phyloP scores from a whole-genome alignment of 768 basidiomycete species.

The Russula emetica region DNA sequence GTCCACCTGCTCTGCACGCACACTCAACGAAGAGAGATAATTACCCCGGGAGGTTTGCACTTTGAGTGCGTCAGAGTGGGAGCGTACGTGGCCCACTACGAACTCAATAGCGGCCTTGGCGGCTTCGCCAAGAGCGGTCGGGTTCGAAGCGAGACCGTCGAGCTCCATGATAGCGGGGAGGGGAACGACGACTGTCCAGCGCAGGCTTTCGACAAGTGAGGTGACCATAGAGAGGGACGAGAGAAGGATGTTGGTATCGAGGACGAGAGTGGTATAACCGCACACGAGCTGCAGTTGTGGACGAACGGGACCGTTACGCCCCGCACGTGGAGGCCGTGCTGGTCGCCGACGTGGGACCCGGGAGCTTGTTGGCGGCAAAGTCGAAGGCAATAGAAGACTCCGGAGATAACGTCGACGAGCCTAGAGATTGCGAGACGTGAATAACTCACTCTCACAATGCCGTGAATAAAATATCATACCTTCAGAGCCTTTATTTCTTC shows the following conservation, averaged over 20 bases:
- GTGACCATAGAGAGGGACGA: conserved; percentile 72
- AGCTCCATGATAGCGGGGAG: conserved; percentile 96
- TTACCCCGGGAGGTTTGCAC: conserved; percentile 95
- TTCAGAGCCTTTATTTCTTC: conserved; percentile 77
- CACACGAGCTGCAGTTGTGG: conserved; percentile 57
- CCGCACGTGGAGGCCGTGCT: conserved; percentile 33
- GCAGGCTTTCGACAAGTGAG: conserved; percentile 69
- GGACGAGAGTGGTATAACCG: conserved; percentile 85
- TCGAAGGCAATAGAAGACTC: conserved; percentile 51
- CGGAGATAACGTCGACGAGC: conserved; percentile 72
- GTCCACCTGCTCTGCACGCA: conserved; percentile 82
- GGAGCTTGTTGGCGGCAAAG: conserved; percentile 30
- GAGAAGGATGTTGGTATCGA: conserved; percentile 94
- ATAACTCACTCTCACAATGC: conserved; percentile 1
- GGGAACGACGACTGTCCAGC: conserved; percentile 88
- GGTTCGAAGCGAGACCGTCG: conserved; percentile 75
- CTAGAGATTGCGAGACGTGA: conserved; percentile 37
- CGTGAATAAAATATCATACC: conserved; percentile 40
- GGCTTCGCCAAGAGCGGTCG: conserved; percentile 62
- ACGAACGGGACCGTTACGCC: conserved; percentile 34
- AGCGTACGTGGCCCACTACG: conserved; percentile 68
- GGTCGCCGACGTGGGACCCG: conserved; percentile 26
- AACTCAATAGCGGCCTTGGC: conserved; percentile 72
- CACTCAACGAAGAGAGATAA: conserved; percentile 75
- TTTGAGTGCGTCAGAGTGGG: conserved; percentile 75